Evolutionary conservation across 1,284 basidiomycete species (phyloP).

Genomic region (Erythrobasidium hasegawianum): DNA sequence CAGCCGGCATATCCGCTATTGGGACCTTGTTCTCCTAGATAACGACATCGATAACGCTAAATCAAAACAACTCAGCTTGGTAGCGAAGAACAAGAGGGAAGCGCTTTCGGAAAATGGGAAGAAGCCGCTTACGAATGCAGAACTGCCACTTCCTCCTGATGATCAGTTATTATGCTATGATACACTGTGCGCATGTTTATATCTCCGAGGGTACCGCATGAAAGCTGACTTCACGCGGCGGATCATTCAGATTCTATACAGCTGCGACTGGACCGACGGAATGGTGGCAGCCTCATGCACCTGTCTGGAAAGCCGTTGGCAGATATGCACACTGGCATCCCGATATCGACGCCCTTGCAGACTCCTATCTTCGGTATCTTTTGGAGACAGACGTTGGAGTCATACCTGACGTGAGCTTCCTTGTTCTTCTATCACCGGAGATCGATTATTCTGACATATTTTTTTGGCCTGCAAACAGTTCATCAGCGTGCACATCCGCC

Average conservation of each 20-base stretch:
- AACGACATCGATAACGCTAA: slow-evolving; percentile 18
- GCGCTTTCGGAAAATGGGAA: not conserved
- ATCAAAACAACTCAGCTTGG: slow-evolving; percentile 4
- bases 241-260: slow-evolving; percentile 15
- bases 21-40: slow-evolving; percentile 33
- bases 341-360: slow-evolving; percentile 12
- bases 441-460: not conserved
- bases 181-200: slow-evolving; percentile 8
- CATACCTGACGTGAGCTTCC: slow-evolving; percentile 22
- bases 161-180: slow-evolving; percentile 34
- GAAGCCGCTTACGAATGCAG: not conserved
- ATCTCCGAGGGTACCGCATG: too few relatives aligned
- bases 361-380: slow-evolving; percentile 8
- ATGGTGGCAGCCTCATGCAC: slow-evolving; percentile 35
- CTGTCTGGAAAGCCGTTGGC: slow-evolving; percentile 32
- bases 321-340: slow-evolving; percentile 18
- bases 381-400: slow-evolving; percentile 9
- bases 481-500: slow-evolving; percentile 34
- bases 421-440: not conserved
- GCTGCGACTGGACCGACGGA: slow-evolving; percentile 27
- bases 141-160: slow-evolving; percentile 23
- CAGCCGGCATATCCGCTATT: slow-evolving; percentile 32
- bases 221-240: not conserved
- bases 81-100: slow-evolving; percentile 16
- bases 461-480: slow-evolving; percentile 5